Percentiles rank a stretch among this genome's conserved stretches.
phyloP scores from a whole-genome alignment of 2,329 filamentous ascomycete species.

The Neofusicoccum parvum region DNA sequence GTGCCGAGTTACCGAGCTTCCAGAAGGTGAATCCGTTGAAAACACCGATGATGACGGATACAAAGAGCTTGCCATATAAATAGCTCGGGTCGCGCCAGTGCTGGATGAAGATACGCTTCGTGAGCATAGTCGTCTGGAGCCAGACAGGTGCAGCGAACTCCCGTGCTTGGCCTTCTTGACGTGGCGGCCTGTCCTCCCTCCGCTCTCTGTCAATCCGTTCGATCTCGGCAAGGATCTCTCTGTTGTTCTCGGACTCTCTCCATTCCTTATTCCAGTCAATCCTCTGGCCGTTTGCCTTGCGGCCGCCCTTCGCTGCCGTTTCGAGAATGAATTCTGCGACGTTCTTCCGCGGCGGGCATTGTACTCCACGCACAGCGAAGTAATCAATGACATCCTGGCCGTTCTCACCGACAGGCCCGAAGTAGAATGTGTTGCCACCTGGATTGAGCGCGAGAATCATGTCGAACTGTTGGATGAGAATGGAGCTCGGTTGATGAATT shows the following conservation, averaged over 20 bases:
- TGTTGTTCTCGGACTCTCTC: constrained; percentile 51
- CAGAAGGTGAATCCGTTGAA: constrained; percentile 83
- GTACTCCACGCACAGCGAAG: constrained; percentile 62
- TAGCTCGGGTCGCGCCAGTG: constrained; percentile 79
- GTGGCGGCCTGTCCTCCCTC: constrained; percentile 17
- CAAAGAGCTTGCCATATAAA: constrained; percentile 75
- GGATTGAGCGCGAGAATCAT: constrained; percentile 73
- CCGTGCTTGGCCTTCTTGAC: constrained; percentile 29
- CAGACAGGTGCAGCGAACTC: constrained; percentile 69
- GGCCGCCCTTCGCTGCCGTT: constrained; percentile 77
- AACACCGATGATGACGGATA: constrained; percentile 69
- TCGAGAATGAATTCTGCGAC: constrained; percentile 81
- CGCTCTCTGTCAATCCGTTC: constrained; percentile 63
- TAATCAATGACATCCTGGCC: constrained; percentile 63
- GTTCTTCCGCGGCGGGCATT: constrained; percentile 71
- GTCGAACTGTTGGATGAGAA: constrained; percentile 79
- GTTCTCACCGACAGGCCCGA: constrained; percentile 63
- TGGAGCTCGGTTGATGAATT: constrained; percentile 82
- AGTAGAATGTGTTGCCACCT: constrained; percentile 72
- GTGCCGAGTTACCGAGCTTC: constrained; percentile 64
- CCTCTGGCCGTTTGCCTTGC: constrained; percentile 35
- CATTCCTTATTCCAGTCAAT: constrained; percentile 58
- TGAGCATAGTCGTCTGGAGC: constrained; percentile 66
- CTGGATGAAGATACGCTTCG: constrained; percentile 69
- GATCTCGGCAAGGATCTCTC: constrained; percentile 59